phyloP scores from a whole-genome alignment of 2,329 filamentous ascomycete genomes.

The Ophiostoma sp. region DNA sequence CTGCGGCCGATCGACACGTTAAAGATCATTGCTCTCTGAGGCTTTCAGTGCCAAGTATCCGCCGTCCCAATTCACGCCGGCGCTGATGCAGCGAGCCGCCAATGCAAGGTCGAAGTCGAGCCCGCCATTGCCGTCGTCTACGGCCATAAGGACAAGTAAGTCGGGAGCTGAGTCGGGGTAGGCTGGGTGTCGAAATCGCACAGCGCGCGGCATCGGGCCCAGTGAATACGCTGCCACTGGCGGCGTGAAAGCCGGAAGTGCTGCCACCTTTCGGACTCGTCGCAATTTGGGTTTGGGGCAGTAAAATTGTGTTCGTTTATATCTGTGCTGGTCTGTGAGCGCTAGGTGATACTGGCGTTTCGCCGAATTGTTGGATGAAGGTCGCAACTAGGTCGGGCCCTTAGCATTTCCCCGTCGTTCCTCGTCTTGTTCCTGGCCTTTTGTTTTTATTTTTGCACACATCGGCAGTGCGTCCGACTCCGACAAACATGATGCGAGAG shows the following conservation, averaged over 20 bases:
- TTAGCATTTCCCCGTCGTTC: too few species aligned
- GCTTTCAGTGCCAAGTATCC: constrained; percentile 18
- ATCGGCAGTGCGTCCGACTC: too few species aligned
- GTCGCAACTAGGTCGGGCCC: too few species aligned
- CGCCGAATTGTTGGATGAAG: too few species aligned
- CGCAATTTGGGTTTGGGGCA: neutral
- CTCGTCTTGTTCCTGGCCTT: too few species aligned
- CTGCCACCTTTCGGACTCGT: neutral
- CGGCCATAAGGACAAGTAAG: constrained; percentile 20
- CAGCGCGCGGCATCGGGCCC: constrained; percentile 15
- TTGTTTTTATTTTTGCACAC: too few species aligned
- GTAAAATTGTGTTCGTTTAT: neutral
- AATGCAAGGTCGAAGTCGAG: constrained; percentile 19
- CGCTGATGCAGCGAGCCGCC: constrained; percentile 19
- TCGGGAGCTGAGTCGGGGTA: constrained; percentile 20
- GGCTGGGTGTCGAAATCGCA: constrained; percentile 20
- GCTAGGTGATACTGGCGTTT: too few species aligned
- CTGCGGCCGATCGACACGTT: constrained; percentile 15
- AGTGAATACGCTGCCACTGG: constrained; percentile 4
- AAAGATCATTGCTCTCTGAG: constrained; percentile 4
- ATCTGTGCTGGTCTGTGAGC: too few species aligned
- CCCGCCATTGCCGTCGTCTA: constrained; percentile 16
- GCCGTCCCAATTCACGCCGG: constrained; percentile 19
- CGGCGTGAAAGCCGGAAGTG: neutral
- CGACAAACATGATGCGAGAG: too few species aligned